Conservation (phyloP, 2,329 filamentous ascomycete genomes). For the Ceratocystiopsis minuta region DNA sequence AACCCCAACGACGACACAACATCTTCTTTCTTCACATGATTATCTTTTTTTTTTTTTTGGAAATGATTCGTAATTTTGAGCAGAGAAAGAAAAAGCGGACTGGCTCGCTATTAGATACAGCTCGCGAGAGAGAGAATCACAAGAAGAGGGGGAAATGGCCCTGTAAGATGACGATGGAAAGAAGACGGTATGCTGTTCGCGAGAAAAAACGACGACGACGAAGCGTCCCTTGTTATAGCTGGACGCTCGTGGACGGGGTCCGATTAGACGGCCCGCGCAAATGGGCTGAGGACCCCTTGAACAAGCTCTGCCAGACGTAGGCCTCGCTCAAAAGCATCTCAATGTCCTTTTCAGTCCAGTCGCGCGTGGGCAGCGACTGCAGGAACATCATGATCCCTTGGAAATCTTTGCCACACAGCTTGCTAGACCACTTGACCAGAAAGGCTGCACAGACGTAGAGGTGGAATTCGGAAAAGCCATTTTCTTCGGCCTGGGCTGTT, state of each 20-base stretch:
- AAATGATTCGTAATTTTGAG: too few species aligned
- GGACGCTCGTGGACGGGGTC: constrained; percentile 22
- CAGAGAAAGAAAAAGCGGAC: too few species aligned
- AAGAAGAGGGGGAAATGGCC: too few species aligned
- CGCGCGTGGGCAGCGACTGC: constrained; percentile 77
- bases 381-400: constrained; percentile 99
- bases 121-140: too few species aligned
- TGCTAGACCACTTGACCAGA: constrained; percentile 93
- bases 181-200: too few species aligned
- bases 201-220: too few species aligned
- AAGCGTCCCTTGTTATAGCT: constrained; percentile 8
- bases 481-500: constrained; percentile 64
- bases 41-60: too few species aligned
- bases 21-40: too few species aligned
- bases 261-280: constrained; percentile 33
- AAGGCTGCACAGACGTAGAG: constrained; percentile 97
- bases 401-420: constrained; percentile 93
- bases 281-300: constrained; percentile 86
- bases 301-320: constrained; percentile 96
- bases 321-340: constrained; percentile 89
- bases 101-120: too few species aligned
- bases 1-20: too few species aligned
- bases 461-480: constrained; percentile 96
- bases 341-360: constrained; percentile 97
- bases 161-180: too few species aligned